phyloP scores from a whole-genome alignment of 257 asterid genomes.

The Phtheirospermum japonicum region DNA sequence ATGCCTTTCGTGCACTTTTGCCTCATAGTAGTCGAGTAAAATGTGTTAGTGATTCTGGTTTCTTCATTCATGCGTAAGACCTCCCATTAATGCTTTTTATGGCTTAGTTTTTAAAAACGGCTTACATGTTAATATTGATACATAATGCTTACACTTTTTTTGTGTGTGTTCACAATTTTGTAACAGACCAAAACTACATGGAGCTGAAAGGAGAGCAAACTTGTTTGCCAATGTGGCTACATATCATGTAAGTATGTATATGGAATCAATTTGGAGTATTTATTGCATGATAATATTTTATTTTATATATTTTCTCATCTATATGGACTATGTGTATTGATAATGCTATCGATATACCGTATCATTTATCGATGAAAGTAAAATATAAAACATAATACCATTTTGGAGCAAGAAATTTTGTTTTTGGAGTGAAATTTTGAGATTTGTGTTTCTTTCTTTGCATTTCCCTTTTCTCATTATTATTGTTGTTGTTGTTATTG shows the following conservation, averaged over 20 bases:
- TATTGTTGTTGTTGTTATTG: neutral
- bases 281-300: neutral
- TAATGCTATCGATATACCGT: too few relatives aligned
- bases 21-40: neutral
- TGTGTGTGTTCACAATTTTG: neutral
- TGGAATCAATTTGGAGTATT: neutral
- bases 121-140: too few relatives aligned
- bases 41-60: neutral
- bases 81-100: too few relatives aligned
- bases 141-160: neutral
- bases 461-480: too few relatives aligned
- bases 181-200: neutral
- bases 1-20: neutral
- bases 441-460: too few relatives aligned
- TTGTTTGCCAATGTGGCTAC: neutral
- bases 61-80: slow-evolving; percentile 2
- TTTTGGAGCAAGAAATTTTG: too few relatives aligned
- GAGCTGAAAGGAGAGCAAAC: neutral
- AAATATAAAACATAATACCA: too few relatives aligned
- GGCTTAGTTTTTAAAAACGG: too few relatives aligned
- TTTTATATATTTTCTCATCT: neutral
- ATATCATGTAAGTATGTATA: neutral
- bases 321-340: too few relatives aligned
- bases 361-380: too few relatives aligned
- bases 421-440: too few relatives aligned